Conservation (phyloP, 148 eudicot genomes). For the Gaultheria prostrata region DNA sequence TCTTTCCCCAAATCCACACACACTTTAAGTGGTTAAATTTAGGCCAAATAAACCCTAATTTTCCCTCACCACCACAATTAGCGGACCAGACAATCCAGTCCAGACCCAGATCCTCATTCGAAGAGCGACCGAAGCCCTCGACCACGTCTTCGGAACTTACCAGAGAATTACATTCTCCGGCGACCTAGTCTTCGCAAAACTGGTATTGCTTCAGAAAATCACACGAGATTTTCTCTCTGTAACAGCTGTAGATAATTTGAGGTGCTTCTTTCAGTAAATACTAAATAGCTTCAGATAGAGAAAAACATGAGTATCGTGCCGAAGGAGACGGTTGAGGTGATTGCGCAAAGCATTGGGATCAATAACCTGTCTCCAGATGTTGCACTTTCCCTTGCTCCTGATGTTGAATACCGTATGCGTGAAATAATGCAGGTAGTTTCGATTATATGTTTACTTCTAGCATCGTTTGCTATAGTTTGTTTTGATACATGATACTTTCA, state of each 20-base stretch:
- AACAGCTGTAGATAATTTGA: conserved; percentile 11
- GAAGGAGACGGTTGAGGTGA: conserved; percentile 69
- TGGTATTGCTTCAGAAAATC: background rate
- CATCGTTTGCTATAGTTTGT: background rate
- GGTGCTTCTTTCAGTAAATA: background rate
- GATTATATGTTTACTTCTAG: background rate
- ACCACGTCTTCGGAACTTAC: background rate
- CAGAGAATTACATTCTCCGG: background rate
- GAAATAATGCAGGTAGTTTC: conserved; percentile 67
- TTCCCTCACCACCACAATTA: too few relatives aligned
- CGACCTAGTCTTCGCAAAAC: background rate
- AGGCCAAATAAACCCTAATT: too few relatives aligned
- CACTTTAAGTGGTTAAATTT: too few relatives aligned
- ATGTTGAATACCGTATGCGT: conserved; percentile 79
- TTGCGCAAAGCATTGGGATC: conserved; percentile 70
- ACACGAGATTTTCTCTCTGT: background rate
- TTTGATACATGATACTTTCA: background rate
- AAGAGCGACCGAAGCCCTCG: background rate
- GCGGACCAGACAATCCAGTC: too few relatives aligned
- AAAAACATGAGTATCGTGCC: conserved; percentile 60
- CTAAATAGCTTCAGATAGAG: background rate
- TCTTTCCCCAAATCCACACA: too few relatives aligned
- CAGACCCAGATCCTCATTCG: background rate
- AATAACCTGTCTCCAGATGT: conserved; percentile 59
- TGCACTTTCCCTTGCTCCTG: conserved; percentile 68